phyloP scores from a whole-genome alignment of 2,329 filamentous ascomycete genomes.

The Phaeosphaeriaceae sp. region DNA sequence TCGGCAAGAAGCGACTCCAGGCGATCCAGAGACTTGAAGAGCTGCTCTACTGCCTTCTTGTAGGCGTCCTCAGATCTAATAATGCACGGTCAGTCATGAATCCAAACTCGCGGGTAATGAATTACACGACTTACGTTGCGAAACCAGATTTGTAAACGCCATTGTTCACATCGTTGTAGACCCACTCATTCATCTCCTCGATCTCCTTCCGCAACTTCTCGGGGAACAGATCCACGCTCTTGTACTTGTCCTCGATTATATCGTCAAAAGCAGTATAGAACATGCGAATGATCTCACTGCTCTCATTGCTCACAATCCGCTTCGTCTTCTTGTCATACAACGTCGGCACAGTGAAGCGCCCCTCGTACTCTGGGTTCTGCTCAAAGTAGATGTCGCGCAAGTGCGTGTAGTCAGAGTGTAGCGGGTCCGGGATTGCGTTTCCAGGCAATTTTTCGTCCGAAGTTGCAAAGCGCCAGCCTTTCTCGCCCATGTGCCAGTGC shows the following conservation, averaged over 20 bases:
- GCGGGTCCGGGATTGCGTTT: conserved; percentile 65
- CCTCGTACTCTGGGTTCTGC: conserved; percentile 73
- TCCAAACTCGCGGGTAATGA: not conserved
- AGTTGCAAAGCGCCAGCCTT: conserved; percentile 83
- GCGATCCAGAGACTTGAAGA: conserved; percentile 59
- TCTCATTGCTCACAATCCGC: conserved; percentile 89
- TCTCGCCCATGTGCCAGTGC: conserved; percentile 85
- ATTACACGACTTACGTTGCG: conserved; percentile 51
- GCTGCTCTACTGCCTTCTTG: conserved; percentile 52
- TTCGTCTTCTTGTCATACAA: conserved; percentile 80
- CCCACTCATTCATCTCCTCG: conserved; percentile 60
- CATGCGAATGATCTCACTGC: conserved; percentile 92
- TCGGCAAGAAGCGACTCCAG: conserved; percentile 52
- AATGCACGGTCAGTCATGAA: not conserved
- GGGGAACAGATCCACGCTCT: conserved; percentile 54
- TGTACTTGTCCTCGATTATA: conserved; percentile 54
- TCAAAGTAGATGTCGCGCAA: conserved; percentile 82
- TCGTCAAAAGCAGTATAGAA: conserved; percentile 80
- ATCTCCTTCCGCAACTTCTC: conserved; percentile 53
- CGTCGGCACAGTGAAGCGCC: conserved; percentile 86
- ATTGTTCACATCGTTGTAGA: conserved; percentile 61
- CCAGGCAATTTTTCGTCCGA: conserved; percentile 66
- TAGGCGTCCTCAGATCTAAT: conserved; percentile 57
- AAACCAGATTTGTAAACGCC: conserved; percentile 61
- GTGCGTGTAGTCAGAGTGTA: conserved; percentile 73